These are phyloP conservation scores for Aphanomyces invadans DNA, from an alignment of 352 stramenopile genomes.

Conservation along the genomic window DNA sequence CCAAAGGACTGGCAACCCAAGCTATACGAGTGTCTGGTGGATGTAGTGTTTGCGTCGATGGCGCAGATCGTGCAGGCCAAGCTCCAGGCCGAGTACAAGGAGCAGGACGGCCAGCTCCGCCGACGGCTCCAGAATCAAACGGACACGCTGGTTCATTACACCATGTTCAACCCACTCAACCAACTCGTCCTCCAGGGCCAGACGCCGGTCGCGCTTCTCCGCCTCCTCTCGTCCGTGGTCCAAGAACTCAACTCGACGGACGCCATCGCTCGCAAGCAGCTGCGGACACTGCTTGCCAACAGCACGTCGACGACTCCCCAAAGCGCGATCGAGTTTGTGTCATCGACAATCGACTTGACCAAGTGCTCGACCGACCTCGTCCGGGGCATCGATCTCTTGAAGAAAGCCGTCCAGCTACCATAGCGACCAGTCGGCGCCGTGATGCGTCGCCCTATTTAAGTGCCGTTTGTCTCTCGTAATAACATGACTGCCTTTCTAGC, in stretches of 20 bases:
- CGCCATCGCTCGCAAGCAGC: neutral
- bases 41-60: neutral
- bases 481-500: no score
- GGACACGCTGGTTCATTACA: slow-evolving; percentile 9
- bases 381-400: neutral
- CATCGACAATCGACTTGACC: slow-evolving; percentile 6
- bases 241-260: slow-evolving; percentile 2
- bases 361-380: slow-evolving; percentile 4
- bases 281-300: neutral
- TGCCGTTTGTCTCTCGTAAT: no score
- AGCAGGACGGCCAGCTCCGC: neutral
- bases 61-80: slow-evolving; percentile 6
- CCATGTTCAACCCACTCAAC: slow-evolving; percentile 14
- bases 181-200: neutral
- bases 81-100: neutral
- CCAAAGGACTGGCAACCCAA: neutral
- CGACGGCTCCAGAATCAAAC: neutral
- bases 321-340: neutral
- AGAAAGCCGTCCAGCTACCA: neutral
- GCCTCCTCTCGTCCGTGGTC: neutral
- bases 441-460: no score
- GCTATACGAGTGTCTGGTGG: slow-evolving; percentile 9
- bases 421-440: neutral
- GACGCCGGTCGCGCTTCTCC: slow-evolving; percentile 5
- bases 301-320: neutral